Base-by-base conservation (phyloP, 129 eudicot species). In the Flaveria robusta region DNA sequence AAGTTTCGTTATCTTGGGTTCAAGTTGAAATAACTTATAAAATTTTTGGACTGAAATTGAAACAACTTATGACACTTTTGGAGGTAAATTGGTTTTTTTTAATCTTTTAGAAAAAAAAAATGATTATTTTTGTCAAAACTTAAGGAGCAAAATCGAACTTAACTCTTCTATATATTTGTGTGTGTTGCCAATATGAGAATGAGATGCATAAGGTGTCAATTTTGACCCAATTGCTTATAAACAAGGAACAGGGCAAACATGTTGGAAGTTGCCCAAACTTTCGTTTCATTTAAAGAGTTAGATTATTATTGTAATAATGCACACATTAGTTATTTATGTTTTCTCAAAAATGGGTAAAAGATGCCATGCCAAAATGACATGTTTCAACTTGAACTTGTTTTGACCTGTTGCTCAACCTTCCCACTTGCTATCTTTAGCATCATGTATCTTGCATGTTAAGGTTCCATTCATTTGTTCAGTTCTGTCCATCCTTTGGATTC, bases 121-220 rank as follows among this genome's bases (percentile, higher is more conserved):
- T n/a, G n/a, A n/a, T n/a, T n/a, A n/a, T n/a, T n/a, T n/a, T n/a
- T n/a, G n/a, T n/a, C n/a, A n/a, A n/a, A n/a, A n/a, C n/a, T n/a
- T n/a, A n/a, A n/a, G n/a, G n/a, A n/a, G n/a, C n/a, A n/a, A n/a
- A n/a, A n/a, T n/a, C n/a, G n/a, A n/a, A n/a, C n/a, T n/a, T n/a
- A n/a, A n/a, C n/a, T n/a, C n/a, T n/a, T n/a, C n/a, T 63, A 23
- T 81, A 51, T 45, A 15, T 41, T 62, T 23, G 22, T 19, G 14
- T 56, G 41, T 63, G 23, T 34, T 29, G 22, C n/a, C n/a, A 34
- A 31, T 71, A 50, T 72, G 78, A 63, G 63, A 79, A 50, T 72
- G 78, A 63, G 63, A 79, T 79, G 54, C 73, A 58, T 22, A 23
- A 58, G 5, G 15, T 22, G 15, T 11, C 14, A 50, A 20, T 27